A percentile compares a stretch with the other conserved stretches of the same genome.
phyloP scores from a whole-genome alignment of 306 rosid genomes.

The Echinosophora koreensis region DNA sequence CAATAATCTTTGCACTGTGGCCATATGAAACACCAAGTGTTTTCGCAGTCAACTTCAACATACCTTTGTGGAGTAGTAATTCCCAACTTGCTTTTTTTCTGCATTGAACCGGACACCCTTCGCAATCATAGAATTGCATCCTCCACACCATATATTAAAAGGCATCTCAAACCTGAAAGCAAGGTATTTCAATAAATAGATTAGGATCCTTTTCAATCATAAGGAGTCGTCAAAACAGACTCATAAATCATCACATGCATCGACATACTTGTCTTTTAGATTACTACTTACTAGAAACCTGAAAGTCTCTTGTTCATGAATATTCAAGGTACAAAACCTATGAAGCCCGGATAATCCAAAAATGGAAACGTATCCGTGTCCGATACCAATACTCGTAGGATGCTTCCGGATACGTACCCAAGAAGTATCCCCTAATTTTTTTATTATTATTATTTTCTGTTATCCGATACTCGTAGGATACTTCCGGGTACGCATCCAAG shows the following conservation, averaged over 20 bases:
- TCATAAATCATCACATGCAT: background rate
- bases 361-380: too few relatives aligned
- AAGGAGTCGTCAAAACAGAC: constrained; percentile 8
- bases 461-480: too few relatives aligned
- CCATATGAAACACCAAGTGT: constrained; percentile 1
- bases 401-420: too few relatives aligned
- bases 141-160: constrained; percentile 92
- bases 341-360: too few relatives aligned
- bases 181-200: background rate
- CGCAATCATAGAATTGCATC: constrained; percentile 97
- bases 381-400: too few relatives aligned
- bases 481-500: too few relatives aligned
- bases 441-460: too few relatives aligned
- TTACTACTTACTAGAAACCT: background rate
- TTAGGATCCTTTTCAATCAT: background rate
- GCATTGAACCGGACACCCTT: constrained; percentile 98
- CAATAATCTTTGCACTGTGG: background rate
- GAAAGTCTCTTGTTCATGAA: background rate
- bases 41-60: constrained; percentile 8
- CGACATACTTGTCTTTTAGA: background rate
- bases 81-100: constrained; percentile 96
- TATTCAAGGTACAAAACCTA: constrained; percentile 27
- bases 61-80: constrained; percentile 95
- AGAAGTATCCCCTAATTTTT: too few relatives aligned
- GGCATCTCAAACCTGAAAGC: constrained; percentile 94